Base-by-base conservation (phyloP, 2,329 filamentous ascomycete species). In the Parastagonospora avenae region DNA sequence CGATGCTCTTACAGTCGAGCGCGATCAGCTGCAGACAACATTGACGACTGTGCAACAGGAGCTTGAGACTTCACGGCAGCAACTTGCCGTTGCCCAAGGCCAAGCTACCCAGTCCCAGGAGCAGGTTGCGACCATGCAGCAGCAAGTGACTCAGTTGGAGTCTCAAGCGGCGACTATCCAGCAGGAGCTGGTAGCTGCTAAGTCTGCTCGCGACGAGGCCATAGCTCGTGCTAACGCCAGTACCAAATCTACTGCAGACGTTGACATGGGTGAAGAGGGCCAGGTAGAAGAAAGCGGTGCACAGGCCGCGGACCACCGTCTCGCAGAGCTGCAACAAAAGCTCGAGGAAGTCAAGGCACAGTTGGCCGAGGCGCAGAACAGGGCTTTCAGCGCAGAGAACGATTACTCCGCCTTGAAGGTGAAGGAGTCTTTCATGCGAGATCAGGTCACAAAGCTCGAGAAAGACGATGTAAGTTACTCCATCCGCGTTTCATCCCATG, bases 121-220 rank as follows among this genome's bases (percentile, higher is more conserved):
- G 15, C 87, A 93, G 68, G 91, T 90, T 70, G 79, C 85, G 14
- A 77, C 78, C 1, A 79, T 91, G 2, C 58, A 66, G 33, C 55
- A 60, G 28, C 51, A 73, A 31, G 19, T 72, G 14, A 54, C 62
- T 15, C 46, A 66, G 36, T 19, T 52, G 7, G 53, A 55, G 37
- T 16, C 40, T 8, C 55, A 72, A 36, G 60, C 74, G 24, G 48
- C 39, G 2, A 46, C 54, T 8, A 44, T 60, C 3, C 65, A 67
- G 42, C 54, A 66, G 49, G 60, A 85, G 54, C 78, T 96, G 10
- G 80, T 86, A 44, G 76, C 78, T 8, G 82, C 82, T 1, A 82
- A 85, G 48, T 77, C 81, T 5, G 85, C 91, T 62, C 80, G 89
- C 38, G 88, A 91, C 48, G 79, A 84, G 54, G 83, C 85, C 8